Evolutionary conservation across 305 asterid genomes (phyloP).

Genomic region (Rubia peregrina): DNA sequence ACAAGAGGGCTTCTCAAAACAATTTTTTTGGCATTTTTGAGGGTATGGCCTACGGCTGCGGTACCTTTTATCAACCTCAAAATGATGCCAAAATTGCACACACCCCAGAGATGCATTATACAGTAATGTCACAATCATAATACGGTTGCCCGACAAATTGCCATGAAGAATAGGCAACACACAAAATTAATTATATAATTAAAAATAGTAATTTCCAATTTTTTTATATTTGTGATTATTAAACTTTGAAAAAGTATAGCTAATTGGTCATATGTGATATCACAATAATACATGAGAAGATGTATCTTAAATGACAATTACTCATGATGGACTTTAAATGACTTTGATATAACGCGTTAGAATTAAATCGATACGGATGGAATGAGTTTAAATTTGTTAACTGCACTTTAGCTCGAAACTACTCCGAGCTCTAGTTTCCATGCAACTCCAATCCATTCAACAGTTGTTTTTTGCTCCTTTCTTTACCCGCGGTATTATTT

Average conservation of each 20-base stretch:
- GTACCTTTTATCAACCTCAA: background rate
- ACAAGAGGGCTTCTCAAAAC: conserved; percentile 15
- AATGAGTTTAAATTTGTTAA: too few relatives aligned
- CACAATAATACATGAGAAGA: background rate
- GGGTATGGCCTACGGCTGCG: conserved; percentile 14
- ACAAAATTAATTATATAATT: background rate
- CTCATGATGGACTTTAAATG: background rate
- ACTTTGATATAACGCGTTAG: background rate
- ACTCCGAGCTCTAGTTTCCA: too few relatives aligned
- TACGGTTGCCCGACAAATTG: background rate
- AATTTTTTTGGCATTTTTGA: background rate
- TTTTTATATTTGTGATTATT: background rate
- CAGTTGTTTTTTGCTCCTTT: background rate
- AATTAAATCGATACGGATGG: background rate
- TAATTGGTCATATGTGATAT: background rate
- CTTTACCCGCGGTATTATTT: background rate
- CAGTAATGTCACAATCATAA: background rate
- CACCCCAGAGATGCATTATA: conserved; percentile 7
- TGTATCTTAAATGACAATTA: background rate
- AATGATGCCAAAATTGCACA: conserved; percentile 12
- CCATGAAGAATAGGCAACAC: background rate
- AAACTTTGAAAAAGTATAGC: background rate
- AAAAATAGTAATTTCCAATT: background rate
- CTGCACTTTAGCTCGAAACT: background rate
- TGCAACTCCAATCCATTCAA: background rate